Evolutionary conservation across 257 asterid genomes (phyloP).

Genomic region (Verbena officinalis): DNA sequence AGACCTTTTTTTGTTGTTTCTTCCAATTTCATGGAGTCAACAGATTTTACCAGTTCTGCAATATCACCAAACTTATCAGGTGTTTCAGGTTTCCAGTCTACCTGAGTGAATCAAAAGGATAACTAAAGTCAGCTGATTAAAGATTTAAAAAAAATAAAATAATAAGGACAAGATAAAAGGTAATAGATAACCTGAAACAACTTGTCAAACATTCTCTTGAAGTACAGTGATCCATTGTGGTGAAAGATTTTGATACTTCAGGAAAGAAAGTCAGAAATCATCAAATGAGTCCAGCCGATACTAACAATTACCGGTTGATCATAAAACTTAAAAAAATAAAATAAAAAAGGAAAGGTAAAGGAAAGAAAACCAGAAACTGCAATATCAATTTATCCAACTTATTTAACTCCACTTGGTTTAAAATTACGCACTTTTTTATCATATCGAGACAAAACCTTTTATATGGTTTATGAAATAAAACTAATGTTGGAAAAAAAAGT

Average conservation of each 20-base stretch:
- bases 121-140: slow-evolving; percentile 27
- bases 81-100: slow-evolving; percentile 91
- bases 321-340: background rate
- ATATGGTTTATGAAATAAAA: slow-evolving; percentile 10
- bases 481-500: slow-evolving; percentile 3
- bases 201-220: slow-evolving; percentile 89
- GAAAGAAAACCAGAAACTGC: background rate
- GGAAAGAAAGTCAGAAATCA: background rate
- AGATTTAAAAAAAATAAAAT: slow-evolving; percentile 1
- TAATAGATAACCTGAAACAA: slow-evolving; percentile 80
- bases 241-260: slow-evolving; percentile 88
- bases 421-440: too few species aligned
- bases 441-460: background rate
- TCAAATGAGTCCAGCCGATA: slow-evolving; percentile 12
- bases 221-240: slow-evolving; percentile 79
- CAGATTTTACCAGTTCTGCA: slow-evolving; percentile 60
- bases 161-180: slow-evolving; percentile 25
- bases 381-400: background rate
- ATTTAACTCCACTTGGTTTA: too few species aligned
- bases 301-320: background rate
- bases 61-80: slow-evolving; percentile 71
- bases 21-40: slow-evolving; percentile 66
- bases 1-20: slow-evolving; percentile 67
- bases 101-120: slow-evolving; percentile 49
- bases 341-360: too few species aligned